A percentile compares a stretch with the other conserved stretches of the same genome.
Evolutionary conservation across 2,329 filamentous ascomycete species (phyloP).

Genomic region (Penicillium verrucosum): DNA sequence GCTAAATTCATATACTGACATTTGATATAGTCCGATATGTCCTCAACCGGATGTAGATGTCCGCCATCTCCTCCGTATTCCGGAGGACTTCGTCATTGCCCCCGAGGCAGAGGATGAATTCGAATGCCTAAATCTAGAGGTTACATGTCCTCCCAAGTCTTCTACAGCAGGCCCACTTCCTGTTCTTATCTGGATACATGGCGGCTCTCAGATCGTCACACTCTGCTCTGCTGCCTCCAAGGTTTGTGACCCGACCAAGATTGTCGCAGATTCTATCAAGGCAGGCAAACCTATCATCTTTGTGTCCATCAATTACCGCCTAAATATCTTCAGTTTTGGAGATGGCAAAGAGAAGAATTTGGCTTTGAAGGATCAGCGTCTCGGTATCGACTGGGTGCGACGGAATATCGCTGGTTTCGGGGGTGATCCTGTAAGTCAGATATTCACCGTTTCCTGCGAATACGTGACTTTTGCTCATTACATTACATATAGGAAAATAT

Average conservation of each 20-base stretch:
- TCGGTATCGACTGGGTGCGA: constrained; percentile 40
- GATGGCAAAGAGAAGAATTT: constrained; percentile 42
- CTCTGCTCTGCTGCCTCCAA: constrained; percentile 44
- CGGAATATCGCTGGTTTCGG: constrained; percentile 42
- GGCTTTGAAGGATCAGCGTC: constrained; percentile 37
- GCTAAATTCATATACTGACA: constrained; percentile 2
- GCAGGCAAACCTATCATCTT: constrained; percentile 40
- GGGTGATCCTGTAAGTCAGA: constrained; percentile 35
- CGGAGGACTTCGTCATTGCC: constrained; percentile 30
- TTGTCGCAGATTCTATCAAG: constrained; percentile 38
- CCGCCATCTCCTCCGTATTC: constrained; percentile 45
- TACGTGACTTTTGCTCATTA: background rate
- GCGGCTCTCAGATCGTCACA: constrained; percentile 46
- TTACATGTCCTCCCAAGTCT: constrained; percentile 29
- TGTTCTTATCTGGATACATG: constrained; percentile 49
- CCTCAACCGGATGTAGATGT: constrained; percentile 44
- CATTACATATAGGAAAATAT: constrained; percentile 32
- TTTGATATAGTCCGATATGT: constrained; percentile 39
- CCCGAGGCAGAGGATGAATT: constrained; percentile 44
- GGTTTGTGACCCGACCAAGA: constrained; percentile 38
- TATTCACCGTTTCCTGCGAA: background rate
- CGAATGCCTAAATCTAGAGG: constrained; percentile 44
- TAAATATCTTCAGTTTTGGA: constrained; percentile 48
- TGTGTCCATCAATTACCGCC: constrained; percentile 45
- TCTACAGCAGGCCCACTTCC: constrained; percentile 24